A percentile compares a stretch with the other conserved stretches of the same genome.
Evolutionary conservation across 192 early-diverging fungal genomes (phyloP).

Genomic region (Coemansia sp.): DNA sequence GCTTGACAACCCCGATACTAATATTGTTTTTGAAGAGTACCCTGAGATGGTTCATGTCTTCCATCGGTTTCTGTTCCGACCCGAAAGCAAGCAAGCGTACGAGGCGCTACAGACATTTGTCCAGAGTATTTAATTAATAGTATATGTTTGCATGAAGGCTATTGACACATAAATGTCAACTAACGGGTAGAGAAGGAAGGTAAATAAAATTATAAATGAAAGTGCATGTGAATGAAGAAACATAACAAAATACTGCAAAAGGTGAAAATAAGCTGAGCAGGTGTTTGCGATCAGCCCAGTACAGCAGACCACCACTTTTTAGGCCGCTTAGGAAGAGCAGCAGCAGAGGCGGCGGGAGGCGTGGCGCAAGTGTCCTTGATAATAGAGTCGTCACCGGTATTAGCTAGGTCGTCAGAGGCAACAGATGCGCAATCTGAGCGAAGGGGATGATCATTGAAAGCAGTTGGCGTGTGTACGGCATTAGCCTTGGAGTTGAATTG

Average conservation of each 20-base stretch:
- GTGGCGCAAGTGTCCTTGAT: background rate
- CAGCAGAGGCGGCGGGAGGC: background rate
- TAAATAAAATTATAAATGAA: background rate
- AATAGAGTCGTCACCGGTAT: background rate
- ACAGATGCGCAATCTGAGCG: conserved; percentile 8
- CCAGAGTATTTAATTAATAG: background rate
- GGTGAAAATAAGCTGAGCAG: background rate
- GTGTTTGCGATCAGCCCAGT: conserved; percentile 16
- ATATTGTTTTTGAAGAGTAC: conserved; percentile 29
- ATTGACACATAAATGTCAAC: background rate
- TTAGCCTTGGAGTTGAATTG: conserved; percentile 31
- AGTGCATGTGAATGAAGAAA: background rate
- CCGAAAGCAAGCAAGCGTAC: conserved; percentile 24
- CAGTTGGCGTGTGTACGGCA: background rate
- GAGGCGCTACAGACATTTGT: conserved; percentile 18
- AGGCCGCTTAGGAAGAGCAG: conserved; percentile 3
- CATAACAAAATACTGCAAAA: background rate
- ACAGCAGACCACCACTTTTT: conserved; percentile 50
- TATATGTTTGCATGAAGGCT: background rate
- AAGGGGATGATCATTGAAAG: background rate
- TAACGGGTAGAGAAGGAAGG: background rate
- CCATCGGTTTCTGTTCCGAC: conserved; percentile 24
- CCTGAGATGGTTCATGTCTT: conserved; percentile 48
- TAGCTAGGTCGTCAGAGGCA: conserved; percentile 4
- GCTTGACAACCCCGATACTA: background rate